These are phyloP conservation scores for Camellia japonica DNA, from an alignment of 148 eudicot species.

Conservation along the genomic window DNA sequence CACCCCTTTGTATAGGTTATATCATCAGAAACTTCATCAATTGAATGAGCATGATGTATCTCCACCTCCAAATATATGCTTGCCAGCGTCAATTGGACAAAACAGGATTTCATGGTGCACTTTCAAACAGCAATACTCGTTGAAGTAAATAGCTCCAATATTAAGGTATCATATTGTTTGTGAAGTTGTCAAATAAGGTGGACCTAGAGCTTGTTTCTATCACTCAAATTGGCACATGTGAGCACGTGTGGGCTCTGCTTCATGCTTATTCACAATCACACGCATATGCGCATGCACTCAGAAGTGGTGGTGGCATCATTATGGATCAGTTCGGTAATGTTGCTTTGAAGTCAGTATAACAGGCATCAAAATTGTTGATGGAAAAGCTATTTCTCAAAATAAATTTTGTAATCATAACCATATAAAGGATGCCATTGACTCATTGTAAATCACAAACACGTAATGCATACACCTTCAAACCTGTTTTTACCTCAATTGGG, in stretches of 20 bases:
- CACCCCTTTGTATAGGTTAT: slow-evolving; percentile 31
- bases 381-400: too few species aligned
- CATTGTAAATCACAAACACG: not conserved
- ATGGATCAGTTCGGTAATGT: not conserved
- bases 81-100: not conserved
- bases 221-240: not conserved
- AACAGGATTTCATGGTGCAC: slow-evolving; percentile 2
- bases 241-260: not conserved
- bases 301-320: not conserved
- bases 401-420: too few species aligned
- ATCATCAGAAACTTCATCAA: slow-evolving; percentile 28
- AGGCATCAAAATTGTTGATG: too few species aligned
- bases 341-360: too few species aligned
- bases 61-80: slow-evolving; percentile 26
- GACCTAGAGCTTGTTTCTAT: not conserved
- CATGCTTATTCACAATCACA: not conserved
- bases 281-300: not conserved
- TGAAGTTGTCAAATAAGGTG: not conserved
- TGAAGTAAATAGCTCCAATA: not conserved
- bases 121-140: not conserved
- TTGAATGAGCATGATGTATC: slow-evolving; percentile 22
- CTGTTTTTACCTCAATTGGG: slow-evolving; percentile 33
- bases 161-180: not conserved
- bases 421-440: not conserved
- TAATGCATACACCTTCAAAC: not conserved